Evolutionary conservation across 805 yeast genomes (phyloP), one percentile per base, ranked within the genome.

Genomic region (Allodekkera sacchari): DNA sequence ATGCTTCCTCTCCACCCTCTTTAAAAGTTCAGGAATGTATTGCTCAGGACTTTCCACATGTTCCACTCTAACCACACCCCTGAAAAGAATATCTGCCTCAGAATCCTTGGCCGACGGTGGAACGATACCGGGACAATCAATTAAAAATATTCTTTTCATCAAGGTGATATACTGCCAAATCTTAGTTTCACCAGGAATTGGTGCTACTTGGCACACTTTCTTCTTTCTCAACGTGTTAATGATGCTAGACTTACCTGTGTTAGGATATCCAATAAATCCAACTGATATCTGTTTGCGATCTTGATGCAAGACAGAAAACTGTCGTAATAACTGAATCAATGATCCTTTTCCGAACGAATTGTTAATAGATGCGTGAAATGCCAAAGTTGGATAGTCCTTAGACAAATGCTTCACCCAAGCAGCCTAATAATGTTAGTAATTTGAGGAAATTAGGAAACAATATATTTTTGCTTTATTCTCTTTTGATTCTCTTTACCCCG

Each of bases 1-100:
- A 64, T 89, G 95, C 55, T 83, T 79, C 39, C 77, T 66, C 59
- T 89, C 83, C 61, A 96, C 88, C 50, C 89, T 84, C 33, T 64
- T 71, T 48, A 89, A 64, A 52, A 89, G 69, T 35, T 82, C 94
- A 3, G 95, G 89, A 32, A 89, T 87, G 55, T 83, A 89, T 57
- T 88, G 96, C 59, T 89, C 98, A 5, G 98, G 96, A 50, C 83
- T 68, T 0, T 94, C 74, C 29, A 92, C 97, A 52, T 89, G 95
- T 56, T 89, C 98, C n/a, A 89, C 96, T 64, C 98, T 81, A 3
- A 89, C 98, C 13, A 92, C 98, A 54, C 98, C 98, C 58, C 96
- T 76, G 61, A 89, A 83, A 43, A 89, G 58, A 48, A 89, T 85
- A 57, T 89, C 97, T 18, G 95, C 77, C 54, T 85, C 94, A 1